Base-by-base conservation (phyloP, 2,329 filamentous ascomycete species). In the Fusarium tricinctum region DNA sequence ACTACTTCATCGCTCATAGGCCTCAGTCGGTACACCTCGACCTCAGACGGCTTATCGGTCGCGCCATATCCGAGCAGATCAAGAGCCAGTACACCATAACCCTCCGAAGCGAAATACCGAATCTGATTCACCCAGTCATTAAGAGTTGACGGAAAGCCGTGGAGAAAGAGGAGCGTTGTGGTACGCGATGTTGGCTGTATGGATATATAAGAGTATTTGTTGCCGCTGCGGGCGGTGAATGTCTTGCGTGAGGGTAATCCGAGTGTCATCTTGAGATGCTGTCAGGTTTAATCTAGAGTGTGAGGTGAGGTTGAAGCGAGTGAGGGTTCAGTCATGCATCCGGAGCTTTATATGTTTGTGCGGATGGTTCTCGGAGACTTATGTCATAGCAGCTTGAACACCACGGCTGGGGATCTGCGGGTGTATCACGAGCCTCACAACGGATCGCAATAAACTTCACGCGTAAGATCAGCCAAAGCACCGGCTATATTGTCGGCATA, bases 111-210 rank as follows among this genome's bases (percentile, higher is more conserved):
- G 49, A 84, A 78, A 55, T 77, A 63, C 0, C 56, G 39, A 6
- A 82, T 73, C 55, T 83, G 81, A 53, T 76, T 69, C 5, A 73
- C 58, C 80, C 82, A 86, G 73, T 85, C 83, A 33, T 77, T 73
- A 14, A 78, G 75, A 35, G 80, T 81, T 6, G 82, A 83, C 28
- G 83, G 83, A 49, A 84, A 83, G 33, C 84, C 83, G 63, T 85
- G 84, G 14, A 85, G 76, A 55, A 86, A 77, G 15, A 86, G 73
- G 6, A 85, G 70, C 0, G 81, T 83, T 6, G 74, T 66, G 9
- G 70, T 56, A 8, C 43, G 52, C 2, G 63, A 26, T 1, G 52
- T 61, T 5, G 71, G 43, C 6, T 65, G 71, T 5, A 74, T 69
- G 49, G 74, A 68, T 26, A 78, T 63, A 63, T 79, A 80, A 4